These are phyloP conservation scores for Lodderomyces theae DNA, from an alignment of 1,139 yeast species.

Conservation along the genomic window DNA sequence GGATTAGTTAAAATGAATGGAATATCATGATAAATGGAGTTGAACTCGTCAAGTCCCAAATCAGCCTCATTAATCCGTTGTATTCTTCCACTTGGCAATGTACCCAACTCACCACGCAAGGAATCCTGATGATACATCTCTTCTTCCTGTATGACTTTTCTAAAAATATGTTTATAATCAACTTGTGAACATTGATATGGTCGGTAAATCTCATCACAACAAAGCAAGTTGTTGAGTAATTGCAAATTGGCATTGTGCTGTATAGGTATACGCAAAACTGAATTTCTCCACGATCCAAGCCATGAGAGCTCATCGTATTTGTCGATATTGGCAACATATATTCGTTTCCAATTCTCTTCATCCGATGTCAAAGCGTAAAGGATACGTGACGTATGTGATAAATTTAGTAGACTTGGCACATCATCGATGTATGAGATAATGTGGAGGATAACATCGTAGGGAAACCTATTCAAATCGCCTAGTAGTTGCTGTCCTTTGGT, in stretches of 20 bases:
- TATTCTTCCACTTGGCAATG: slow-evolving; percentile 37
- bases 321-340: slow-evolving; percentile 38
- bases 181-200: slow-evolving; percentile 80
- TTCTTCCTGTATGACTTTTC: slow-evolving; percentile 49
- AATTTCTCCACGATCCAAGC: slow-evolving; percentile 78
- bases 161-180: slow-evolving; percentile 50
- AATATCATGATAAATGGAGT: slow-evolving; percentile 40
- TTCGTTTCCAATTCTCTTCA: slow-evolving; percentile 75
- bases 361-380: slow-evolving; percentile 68
- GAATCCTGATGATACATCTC: slow-evolving; percentile 27
- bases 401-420: slow-evolving; percentile 42
- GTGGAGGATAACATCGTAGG: slow-evolving; percentile 58
- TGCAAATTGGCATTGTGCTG: slow-evolving; percentile 41
- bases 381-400: slow-evolving; percentile 62
- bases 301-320: slow-evolving; percentile 34
- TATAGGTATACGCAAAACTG: slow-evolving; percentile 44
- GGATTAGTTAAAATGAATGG: slow-evolving; percentile 66
- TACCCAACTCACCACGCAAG: slow-evolving; percentile 16
- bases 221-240: slow-evolving; percentile 33
- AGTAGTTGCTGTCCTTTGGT: slow-evolving; percentile 33
- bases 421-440: slow-evolving; percentile 45
- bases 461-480: slow-evolving; percentile 52
- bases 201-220: slow-evolving; percentile 63
- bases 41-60: slow-evolving; percentile 46
- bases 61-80: slow-evolving; percentile 44